Evolutionary conservation across 306 rosid genomes (phyloP).

Genomic region (Ceratonia siliqua): DNA sequence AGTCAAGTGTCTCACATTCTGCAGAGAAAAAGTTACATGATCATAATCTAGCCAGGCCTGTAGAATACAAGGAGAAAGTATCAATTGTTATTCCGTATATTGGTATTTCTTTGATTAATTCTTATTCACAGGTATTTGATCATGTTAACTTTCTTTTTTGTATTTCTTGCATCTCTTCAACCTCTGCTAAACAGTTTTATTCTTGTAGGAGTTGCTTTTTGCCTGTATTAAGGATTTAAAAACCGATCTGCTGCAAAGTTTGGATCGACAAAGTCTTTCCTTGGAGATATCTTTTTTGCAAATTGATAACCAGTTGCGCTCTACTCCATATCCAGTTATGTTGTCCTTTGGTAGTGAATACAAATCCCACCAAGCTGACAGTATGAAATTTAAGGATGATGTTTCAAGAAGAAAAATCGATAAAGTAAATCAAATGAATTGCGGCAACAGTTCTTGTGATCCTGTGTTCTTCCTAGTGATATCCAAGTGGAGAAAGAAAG

Average conservation of each 20-base stretch:
- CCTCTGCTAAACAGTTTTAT: slow-evolving; percentile 25
- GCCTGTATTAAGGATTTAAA: slow-evolving; percentile 64
- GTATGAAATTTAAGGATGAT: slow-evolving; percentile 47
- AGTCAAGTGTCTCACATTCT: slow-evolving; percentile 39
- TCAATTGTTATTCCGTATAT: slow-evolving; percentile 65
- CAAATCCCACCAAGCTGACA: slow-evolving; percentile 47
- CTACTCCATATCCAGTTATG: slow-evolving; percentile 88
- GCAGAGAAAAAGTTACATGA: slow-evolving; percentile 54
- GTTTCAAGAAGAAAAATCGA: slow-evolving; percentile 46
- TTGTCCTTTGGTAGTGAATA: slow-evolving; percentile 70
- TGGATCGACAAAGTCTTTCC: slow-evolving; percentile 79
- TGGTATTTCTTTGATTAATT: slow-evolving; percentile 81
- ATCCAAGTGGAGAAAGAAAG: slow-evolving; percentile 96
- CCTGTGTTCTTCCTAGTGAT: slow-evolving; percentile 71
- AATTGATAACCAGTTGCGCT: slow-evolving; percentile 88
- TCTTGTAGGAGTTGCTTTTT: slow-evolving; percentile 82
- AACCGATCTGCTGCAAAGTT: slow-evolving; percentile 72
- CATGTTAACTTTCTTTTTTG: slow-evolving; percentile 12
- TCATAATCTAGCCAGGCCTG: slow-evolving; percentile 55
- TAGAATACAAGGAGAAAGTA: slow-evolving; percentile 70
- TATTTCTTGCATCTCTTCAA: slow-evolving; percentile 20
- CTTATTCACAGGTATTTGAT: slow-evolving; percentile 67
- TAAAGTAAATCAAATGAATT: slow-evolving; percentile 44
- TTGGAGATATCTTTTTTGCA: slow-evolving; percentile 69
- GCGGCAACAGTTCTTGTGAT: slow-evolving; percentile 47